Conservation (phyloP, 2,329 filamentous ascomycete genomes). For the Chaetomiaceae sp. region DNA sequence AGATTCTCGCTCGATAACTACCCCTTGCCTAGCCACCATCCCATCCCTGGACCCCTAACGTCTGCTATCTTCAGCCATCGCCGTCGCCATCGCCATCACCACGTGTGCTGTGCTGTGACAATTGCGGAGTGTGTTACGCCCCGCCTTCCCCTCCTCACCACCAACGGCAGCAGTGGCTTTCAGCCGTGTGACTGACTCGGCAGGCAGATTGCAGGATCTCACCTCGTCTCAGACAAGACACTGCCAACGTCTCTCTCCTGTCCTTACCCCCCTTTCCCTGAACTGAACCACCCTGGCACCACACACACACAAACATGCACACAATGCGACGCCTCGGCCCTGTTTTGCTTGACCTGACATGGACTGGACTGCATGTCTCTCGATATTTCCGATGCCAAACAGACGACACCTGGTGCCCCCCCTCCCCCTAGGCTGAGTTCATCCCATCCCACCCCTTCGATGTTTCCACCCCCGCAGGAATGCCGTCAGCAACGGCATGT, state of each 20-base stretch:
- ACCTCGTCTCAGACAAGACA: constrained; percentile 3
- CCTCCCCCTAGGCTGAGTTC: no score
- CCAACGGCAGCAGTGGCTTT: constrained; percentile 9
- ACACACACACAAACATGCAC: no score
- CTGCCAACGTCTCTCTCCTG: neutral
- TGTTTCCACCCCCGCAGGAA: neutral
- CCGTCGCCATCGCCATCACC: constrained; percentile 5
- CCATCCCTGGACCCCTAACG: neutral
- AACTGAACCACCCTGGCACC: no score
- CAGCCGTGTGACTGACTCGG: constrained; percentile 4
- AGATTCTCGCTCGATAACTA: neutral
- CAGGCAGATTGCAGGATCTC: constrained; percentile 8
- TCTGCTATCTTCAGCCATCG: neutral
- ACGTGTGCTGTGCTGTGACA: no score
- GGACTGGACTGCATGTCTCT: neutral
- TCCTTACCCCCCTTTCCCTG: neutral
- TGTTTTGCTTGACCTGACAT: neutral
- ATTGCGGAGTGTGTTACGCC: neutral
- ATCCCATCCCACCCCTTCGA: no score
- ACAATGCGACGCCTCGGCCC: neutral
- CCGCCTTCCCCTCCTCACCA: neutral
- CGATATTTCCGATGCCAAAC: neutral
- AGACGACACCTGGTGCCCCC: no score
- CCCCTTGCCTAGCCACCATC: no score
- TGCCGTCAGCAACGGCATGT: neutral